Evolutionary conservation across 2,329 filamentous ascomycete genomes (phyloP), one percentile per base, ranked within the genome.

Genomic region (Fusarium algeriense): DNA sequence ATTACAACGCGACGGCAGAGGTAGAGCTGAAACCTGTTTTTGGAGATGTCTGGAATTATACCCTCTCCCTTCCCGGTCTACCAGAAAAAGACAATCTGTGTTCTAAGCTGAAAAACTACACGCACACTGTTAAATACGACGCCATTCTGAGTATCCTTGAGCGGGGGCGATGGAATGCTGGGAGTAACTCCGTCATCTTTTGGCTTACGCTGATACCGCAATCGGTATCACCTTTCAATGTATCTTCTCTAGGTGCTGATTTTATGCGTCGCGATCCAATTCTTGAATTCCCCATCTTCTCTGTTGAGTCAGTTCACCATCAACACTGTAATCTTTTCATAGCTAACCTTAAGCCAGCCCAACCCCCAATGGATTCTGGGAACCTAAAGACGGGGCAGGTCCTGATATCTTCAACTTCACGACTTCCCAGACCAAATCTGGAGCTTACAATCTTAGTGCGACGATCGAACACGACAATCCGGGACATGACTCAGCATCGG

Each of bases 1-100:
- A 65, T 15, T 65, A 65, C 5, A 65, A 65, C 15, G 62, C 62
- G 1, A 65, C 62, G 0, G 60, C 62, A 15, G 50, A 65, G 5
- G 38, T 65, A 5, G 60, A 65, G 2, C 3, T 65, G 7, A 46
- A 5, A 14, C 14, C 44, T 2, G 10, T 45, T 2, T 64, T 56
- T 32, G 35, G 61, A 9, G 32, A 46, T 0, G 41, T 64, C 12
- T 57, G 54, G 54, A 57, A 57, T 5, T 43, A 50, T 1, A 57
- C 32, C 6, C 10, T 57, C 1, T 57, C 28, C 6, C 28, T 30
- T 30, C 23, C 23, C 23, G 28, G 15, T 48, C 44, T 26, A 10
- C 52, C 35, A 7, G 10, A 40, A n/a, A 19, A 38, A 0, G 38
- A 44, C 2, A 30, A 57, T 28, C 9, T 64, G 4, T 65, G 62